Conservation (phyloP, 73 alveolate genomes). For the Breviolum minutum region DNA sequence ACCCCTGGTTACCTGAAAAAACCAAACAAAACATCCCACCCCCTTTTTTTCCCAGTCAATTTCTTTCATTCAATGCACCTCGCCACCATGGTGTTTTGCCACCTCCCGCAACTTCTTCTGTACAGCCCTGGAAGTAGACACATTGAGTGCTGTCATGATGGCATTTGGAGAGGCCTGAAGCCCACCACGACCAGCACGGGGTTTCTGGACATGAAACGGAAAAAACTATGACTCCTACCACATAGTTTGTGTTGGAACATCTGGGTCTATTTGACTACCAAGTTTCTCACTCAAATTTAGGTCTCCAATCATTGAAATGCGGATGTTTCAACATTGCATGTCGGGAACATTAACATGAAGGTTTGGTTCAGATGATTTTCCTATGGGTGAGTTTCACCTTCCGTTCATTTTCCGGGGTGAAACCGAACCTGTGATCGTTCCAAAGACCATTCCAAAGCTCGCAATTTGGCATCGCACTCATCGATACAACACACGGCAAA, state of each 20-base stretch:
- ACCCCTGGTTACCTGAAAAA: too few species aligned
- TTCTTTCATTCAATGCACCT: not conserved
- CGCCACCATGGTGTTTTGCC: slow-evolving; percentile 78
- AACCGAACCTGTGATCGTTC: not conserved
- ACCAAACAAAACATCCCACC: too few species aligned
- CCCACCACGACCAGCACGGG: too few species aligned
- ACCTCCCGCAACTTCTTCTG: slow-evolving; percentile 28
- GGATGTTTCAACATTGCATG: too few species aligned
- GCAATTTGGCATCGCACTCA: slow-evolving; percentile 63
- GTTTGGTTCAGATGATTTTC: too few species aligned
- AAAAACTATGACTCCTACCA: not conserved
- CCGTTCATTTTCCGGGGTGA: not conserved
- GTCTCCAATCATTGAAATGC: too few species aligned
- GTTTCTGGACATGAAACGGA: too few species aligned
- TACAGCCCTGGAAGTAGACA: not conserved
- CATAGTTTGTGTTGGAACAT: too few species aligned
- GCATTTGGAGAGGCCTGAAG: slow-evolving; percentile 16
- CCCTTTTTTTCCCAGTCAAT: too few species aligned
- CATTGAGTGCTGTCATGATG: not conserved
- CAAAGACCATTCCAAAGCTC: not conserved
- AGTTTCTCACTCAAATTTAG: too few species aligned
- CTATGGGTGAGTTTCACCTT: not conserved
- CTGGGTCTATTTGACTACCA: too few species aligned
- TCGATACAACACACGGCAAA: slow-evolving; percentile 90
- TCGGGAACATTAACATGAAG: too few species aligned